Percentiles rank a stretch among this genome's conserved stretches.
These are phyloP conservation scores for Balansia obtecta DNA, from an alignment of 2,329 filamentous ascomycete genomes.

Conservation along the genomic window DNA sequence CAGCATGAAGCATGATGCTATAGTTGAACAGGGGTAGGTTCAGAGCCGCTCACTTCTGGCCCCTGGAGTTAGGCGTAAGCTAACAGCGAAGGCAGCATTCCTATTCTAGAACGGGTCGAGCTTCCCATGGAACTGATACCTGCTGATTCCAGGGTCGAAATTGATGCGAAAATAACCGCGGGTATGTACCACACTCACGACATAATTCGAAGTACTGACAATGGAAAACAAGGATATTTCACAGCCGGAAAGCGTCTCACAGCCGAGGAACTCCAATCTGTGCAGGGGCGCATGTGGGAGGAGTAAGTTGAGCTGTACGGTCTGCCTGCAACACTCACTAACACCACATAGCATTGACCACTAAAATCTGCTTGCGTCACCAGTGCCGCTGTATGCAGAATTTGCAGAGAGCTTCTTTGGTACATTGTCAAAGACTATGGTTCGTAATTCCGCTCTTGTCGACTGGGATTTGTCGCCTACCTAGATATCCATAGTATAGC, in stretches of 20 bases:
- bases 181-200: constrained; percentile 40
- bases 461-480: too few relatives aligned
- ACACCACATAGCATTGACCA: constrained; percentile 4
- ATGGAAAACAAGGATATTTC: constrained; percentile 47
- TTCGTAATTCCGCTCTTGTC: background rate
- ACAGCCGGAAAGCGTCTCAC: constrained; percentile 86
- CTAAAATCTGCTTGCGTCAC: background rate
- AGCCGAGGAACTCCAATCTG: constrained; percentile 69
- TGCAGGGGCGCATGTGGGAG: constrained; percentile 87
- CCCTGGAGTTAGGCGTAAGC: background rate
- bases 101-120: constrained; percentile 80
- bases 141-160: constrained; percentile 91
- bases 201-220: background rate
- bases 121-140: constrained; percentile 92
- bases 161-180: constrained; percentile 95
- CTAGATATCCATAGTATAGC: background rate
- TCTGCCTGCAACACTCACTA: background rate
- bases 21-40: constrained; percentile 61
- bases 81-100: constrained; percentile 39
- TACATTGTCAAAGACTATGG: background rate
- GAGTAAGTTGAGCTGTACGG: constrained; percentile 35
- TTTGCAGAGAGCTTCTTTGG: background rate
- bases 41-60: background rate
- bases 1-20: constrained; percentile 85
- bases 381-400: background rate